Conservation (phyloP, 768 basidiomycete species). For the Tephrocybe sp. region DNA sequence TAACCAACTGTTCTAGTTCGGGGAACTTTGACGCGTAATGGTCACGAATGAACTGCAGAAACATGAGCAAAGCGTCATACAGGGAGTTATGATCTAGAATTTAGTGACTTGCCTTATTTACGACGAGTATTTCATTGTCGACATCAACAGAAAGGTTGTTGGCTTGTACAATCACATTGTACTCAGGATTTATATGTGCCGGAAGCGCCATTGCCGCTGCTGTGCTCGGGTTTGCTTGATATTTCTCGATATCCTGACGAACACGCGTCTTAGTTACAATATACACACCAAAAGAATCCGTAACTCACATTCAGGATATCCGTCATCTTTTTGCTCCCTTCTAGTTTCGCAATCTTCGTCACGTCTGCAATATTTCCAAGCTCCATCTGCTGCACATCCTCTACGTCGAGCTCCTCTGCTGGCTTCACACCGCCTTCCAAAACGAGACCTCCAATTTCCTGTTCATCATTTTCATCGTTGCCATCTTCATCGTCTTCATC, state of each 20-base stretch:
- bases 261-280: background rate
- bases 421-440: conserved; percentile 88
- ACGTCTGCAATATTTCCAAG: conserved; percentile 85
- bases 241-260: conserved; percentile 87
- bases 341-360: conserved; percentile 82
- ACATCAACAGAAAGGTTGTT: conserved; percentile 98
- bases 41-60: conserved; percentile 89
- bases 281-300: background rate
- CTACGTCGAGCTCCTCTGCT: conserved; percentile 93
- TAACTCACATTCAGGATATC: conserved; percentile 75
- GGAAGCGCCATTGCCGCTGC: conserved; percentile 77
- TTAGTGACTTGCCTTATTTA: conserved; percentile 77
- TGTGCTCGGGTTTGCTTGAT: conserved; percentile 75
- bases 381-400: conserved; percentile 95
- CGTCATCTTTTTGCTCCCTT: conserved; percentile 83
- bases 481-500: conserved; percentile 51
- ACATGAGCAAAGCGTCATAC: background rate
- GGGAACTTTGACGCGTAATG: conserved; percentile 96
- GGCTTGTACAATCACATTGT: conserved; percentile 93
- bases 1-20: conserved; percentile 93
- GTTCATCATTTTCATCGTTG: conserved; percentile 42
- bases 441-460: conserved; percentile 58
- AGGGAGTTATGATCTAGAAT: background rate
- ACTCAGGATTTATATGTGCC: conserved; percentile 91
- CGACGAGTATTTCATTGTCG: conserved; percentile 96